Evolutionary conservation across 2,329 filamentous ascomycete species (phyloP).

Genomic region (Trematosphaeria pertusa): DNA sequence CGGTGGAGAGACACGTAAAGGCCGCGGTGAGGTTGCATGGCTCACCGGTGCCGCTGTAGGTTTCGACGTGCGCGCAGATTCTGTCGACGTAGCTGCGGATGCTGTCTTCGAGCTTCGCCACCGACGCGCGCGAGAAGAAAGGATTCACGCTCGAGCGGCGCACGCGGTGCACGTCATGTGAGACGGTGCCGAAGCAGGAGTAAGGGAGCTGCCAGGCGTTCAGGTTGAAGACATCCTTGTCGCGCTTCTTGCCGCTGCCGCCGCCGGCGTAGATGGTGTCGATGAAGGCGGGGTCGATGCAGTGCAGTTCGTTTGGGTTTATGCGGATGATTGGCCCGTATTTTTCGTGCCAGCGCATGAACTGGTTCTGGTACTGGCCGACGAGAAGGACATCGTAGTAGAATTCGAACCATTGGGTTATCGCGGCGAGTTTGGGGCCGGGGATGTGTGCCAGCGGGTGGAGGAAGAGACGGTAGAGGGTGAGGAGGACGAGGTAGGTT

Average conservation of each 20-base stretch:
- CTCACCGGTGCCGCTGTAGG: slow-evolving; percentile 2
- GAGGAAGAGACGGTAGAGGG: slow-evolving; percentile 15
- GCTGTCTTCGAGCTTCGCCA: slow-evolving; percentile 21
- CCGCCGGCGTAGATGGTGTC: slow-evolving; percentile 2
- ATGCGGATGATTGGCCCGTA: slow-evolving; percentile 26
- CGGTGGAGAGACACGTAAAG: slow-evolving; percentile 17
- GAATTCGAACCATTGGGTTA: slow-evolving; percentile 26
- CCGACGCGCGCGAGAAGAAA: slow-evolving; percentile 31
- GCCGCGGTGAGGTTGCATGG: neutral
- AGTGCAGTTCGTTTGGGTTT: slow-evolving; percentile 18
- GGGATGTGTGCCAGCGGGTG: slow-evolving; percentile 23
- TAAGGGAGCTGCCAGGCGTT: slow-evolving; percentile 7
- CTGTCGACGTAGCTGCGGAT: slow-evolving; percentile 12
- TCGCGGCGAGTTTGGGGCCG: slow-evolving; percentile 22
- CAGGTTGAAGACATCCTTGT: slow-evolving; percentile 1
- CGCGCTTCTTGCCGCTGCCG: neutral
- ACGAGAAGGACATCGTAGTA: slow-evolving; percentile 30
- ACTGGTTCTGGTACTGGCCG: slow-evolving; percentile 20
- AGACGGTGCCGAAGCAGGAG: slow-evolving; percentile 21
- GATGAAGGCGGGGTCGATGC: slow-evolving; percentile 21
- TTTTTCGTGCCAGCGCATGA: slow-evolving; percentile 32
- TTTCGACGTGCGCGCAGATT: slow-evolving; percentile 1
- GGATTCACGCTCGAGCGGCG: slow-evolving; percentile 24
- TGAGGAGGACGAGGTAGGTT: neutral
- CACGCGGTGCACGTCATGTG: slow-evolving; percentile 26